Conservation (phyloP, 2,329 filamentous ascomycete species). For the Fusarium sp. region DNA sequence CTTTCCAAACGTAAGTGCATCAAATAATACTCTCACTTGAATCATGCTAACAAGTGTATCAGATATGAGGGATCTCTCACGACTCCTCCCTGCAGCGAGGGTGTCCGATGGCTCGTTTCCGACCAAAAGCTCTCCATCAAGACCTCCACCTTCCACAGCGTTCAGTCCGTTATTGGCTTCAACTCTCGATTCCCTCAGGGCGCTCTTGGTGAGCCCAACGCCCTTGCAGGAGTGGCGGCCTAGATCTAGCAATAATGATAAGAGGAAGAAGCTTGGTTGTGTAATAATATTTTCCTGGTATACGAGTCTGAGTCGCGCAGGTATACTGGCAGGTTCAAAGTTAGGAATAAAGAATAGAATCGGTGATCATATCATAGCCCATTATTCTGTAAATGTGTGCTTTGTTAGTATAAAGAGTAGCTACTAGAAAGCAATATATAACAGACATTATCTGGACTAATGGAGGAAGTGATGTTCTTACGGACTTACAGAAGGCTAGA, state of each 20-base stretch:
- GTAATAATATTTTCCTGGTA: not conserved
- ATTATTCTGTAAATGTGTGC: too few species aligned
- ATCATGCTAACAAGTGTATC: not conserved
- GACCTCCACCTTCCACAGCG: conserved; percentile 40
- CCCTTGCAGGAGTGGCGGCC: not conserved
- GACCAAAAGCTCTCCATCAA: conserved; percentile 57
- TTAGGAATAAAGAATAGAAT: not conserved
- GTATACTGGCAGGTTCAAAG: not conserved
- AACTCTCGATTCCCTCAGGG: conserved; percentile 25
- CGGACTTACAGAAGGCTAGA: too few species aligned
- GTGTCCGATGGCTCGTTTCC: conserved; percentile 63
- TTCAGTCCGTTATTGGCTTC: conserved; percentile 22
- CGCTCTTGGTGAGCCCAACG: conserved; percentile 18
- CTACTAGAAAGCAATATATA: too few species aligned
- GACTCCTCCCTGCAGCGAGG: conserved; percentile 69
- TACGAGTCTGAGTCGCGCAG: not conserved
- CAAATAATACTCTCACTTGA: rapidly evolving
- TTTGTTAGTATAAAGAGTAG: not conserved
- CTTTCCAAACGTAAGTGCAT: conserved; percentile 42
- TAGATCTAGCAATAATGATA: not conserved
- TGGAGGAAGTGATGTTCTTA: rapidly evolving
- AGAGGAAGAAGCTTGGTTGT: not conserved
- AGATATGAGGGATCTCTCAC: conserved; percentile 67
- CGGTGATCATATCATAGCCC: not conserved
- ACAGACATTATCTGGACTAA: rapidly evolving